phyloP scores from a whole-genome alignment of 164 flowering plant genomes.

The Aristolochia californica region DNA sequence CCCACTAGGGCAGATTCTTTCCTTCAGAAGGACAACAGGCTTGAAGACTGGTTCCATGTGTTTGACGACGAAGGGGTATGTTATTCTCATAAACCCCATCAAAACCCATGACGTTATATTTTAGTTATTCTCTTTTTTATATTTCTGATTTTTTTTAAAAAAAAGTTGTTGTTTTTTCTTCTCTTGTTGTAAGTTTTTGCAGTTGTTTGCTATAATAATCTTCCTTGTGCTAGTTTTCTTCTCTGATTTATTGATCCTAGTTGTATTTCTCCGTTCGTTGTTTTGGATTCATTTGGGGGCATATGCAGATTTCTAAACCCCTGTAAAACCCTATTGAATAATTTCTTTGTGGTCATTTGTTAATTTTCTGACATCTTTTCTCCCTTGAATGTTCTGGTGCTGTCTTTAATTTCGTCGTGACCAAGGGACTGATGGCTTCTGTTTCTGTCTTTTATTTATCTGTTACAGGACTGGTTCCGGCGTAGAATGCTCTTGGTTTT shows the following conservation, averaged over 20 bases:
- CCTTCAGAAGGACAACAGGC: background rate
- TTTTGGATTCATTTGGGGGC: background rate
- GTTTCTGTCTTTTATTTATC: slow-evolving; percentile 1
- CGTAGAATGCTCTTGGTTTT: slow-evolving; percentile 56
- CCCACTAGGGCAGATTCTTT: background rate
- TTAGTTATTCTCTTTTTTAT: background rate
- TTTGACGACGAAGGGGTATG: background rate
- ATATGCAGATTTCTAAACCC: background rate
- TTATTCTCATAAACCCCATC: background rate
- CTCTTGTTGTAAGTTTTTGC: background rate
- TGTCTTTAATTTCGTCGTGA: background rate
- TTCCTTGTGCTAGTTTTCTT: background rate
- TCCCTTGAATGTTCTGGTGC: background rate
- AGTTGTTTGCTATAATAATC: background rate
- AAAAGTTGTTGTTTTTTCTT: background rate
- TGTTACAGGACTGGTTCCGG: slow-evolving; percentile 85
- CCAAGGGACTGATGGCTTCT: background rate
- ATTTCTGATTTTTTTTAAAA: background rate
- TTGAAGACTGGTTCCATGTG: background rate
- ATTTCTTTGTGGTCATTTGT: background rate
- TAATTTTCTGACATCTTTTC: background rate
- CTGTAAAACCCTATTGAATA: background rate
- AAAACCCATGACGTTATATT: background rate
- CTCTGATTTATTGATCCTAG: background rate
- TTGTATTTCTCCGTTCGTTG: background rate